phyloP scores from a whole-genome alignment of 1,139 yeast species.

The Blastobotrys buckinghamii region DNA sequence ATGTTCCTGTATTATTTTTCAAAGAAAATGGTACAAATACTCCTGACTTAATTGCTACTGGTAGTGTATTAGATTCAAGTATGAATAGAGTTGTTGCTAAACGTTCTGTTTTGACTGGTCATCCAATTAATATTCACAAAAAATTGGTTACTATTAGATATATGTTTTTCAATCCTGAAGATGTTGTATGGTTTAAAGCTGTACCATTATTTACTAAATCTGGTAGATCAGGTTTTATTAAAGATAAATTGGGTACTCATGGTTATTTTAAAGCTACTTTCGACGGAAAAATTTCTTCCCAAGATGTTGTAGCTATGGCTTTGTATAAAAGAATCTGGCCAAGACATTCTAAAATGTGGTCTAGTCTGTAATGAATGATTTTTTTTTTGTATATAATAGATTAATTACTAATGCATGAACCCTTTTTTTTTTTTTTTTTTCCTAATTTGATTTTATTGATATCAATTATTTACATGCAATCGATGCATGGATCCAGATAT shows the following conservation, averaged over 20 bases:
- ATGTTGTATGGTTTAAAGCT: conserved; percentile 83
- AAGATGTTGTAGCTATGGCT: conserved; percentile 92
- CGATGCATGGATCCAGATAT: too few species aligned
- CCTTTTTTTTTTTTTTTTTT: too few species aligned
- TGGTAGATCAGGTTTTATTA: conserved; percentile 91
- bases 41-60: conserved; percentile 76
- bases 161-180: conserved; percentile 94
- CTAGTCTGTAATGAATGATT: neutral
- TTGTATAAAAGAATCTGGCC: conserved; percentile 95
- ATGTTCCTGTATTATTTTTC: conserved; percentile 39
- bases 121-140: conserved; percentile 93
- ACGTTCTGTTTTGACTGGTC: conserved; percentile 86
- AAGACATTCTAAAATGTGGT: conserved; percentile 16
- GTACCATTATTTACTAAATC: conserved; percentile 88
- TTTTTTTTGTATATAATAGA: neutral
- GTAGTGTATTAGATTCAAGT: conserved; percentile 83
- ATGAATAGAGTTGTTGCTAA: conserved; percentile 80
- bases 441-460: too few species aligned
- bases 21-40: conserved; percentile 51
- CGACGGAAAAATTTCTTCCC: conserved; percentile 85
- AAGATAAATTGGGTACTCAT: conserved; percentile 95
- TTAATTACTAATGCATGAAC: neutral
- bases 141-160: conserved; percentile 86
- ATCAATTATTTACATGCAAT: too few species aligned
- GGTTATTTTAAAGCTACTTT: conserved; percentile 96